phyloP scores from a whole-genome alignment of 2,329 filamentous ascomycete species.

The Hypoxylon sp. region DNA sequence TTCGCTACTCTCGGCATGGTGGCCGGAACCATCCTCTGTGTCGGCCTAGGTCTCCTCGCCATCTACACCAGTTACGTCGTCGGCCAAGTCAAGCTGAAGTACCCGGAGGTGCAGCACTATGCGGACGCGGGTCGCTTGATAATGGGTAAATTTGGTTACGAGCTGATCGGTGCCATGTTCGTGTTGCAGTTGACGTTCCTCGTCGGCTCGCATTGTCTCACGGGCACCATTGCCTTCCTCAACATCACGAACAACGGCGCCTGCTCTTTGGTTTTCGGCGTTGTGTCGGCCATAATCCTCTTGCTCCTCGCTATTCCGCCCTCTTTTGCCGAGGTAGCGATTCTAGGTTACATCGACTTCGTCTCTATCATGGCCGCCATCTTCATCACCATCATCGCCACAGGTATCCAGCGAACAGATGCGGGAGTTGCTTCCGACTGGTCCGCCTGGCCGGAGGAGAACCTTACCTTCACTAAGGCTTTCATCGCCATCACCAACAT shows the following conservation, averaged over 20 bases:
- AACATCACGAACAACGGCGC: slow-evolving; percentile 68
- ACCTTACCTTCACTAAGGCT: slow-evolving; percentile 61
- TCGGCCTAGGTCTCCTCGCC: slow-evolving; percentile 62
- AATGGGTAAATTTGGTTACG: slow-evolving; percentile 66
- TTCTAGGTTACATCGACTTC: slow-evolving; percentile 71
- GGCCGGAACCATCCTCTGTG: slow-evolving; percentile 60
- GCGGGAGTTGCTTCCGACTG: slow-evolving; percentile 47
- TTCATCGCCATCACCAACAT: slow-evolving; percentile 73
- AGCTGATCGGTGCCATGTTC: slow-evolving; percentile 68
- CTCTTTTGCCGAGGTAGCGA: slow-evolving; percentile 71
- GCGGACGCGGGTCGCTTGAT: slow-evolving; percentile 72
- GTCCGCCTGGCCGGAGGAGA: slow-evolving; percentile 53
- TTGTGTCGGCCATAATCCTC: slow-evolving; percentile 69
- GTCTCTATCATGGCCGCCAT: slow-evolving; percentile 71
- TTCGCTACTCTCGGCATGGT: slow-evolving; percentile 70
- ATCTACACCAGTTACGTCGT: slow-evolving; percentile 65
- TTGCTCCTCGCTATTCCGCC: slow-evolving; percentile 69
- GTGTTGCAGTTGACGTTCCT: slow-evolving; percentile 73
- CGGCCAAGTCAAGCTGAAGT: slow-evolving; percentile 59
- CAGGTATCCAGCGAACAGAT: slow-evolving; percentile 60
- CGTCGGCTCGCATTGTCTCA: slow-evolving; percentile 74
- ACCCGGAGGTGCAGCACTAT: slow-evolving; percentile 54
- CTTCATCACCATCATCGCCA: slow-evolving; percentile 71
- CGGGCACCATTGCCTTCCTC: slow-evolving; percentile 73
- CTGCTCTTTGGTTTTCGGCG: slow-evolving; percentile 71